phyloP scores from a whole-genome alignment of 2,329 filamentous ascomycete genomes.

The Claviceps fusiformis region DNA sequence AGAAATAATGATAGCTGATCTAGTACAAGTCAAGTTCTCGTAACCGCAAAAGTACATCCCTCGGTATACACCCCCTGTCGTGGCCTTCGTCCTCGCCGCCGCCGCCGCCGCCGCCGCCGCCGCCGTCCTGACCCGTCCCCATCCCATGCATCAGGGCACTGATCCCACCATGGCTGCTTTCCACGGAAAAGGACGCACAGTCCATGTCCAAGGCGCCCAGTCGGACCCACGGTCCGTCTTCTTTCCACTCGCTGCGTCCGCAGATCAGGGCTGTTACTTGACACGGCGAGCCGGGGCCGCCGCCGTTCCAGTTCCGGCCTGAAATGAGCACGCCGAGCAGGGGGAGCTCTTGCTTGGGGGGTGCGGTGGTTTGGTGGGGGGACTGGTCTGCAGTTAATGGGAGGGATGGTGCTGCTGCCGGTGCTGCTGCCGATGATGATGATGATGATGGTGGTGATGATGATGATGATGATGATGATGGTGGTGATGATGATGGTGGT shows the following conservation, averaged over 20 bases:
- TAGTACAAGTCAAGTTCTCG: conserved; percentile 24
- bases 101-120: too few relatives aligned
- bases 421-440: neutral
- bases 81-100: conserved; percentile 3
- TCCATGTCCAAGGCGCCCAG: conserved; percentile 18
- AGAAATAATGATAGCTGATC: neutral
- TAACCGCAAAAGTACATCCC: conserved; percentile 15
- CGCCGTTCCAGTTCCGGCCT: conserved; percentile 17
- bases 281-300: conserved; percentile 7
- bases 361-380: neutral
- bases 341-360: neutral
- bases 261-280: conserved; percentile 18
- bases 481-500: neutral
- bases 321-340: conserved; percentile 15
- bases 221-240: conserved; percentile 16
- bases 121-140: conserved; percentile 9
- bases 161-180: conserved; percentile 8
- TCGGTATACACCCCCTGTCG: conserved; percentile 3
- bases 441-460: neutral
- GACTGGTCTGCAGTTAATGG: neutral
- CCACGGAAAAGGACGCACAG: conserved; percentile 13
- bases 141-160: conserved; percentile 15
- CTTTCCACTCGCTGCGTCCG: conserved; percentile 14
- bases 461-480: neutral
- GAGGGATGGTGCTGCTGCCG: neutral